These are phyloP conservation scores for Zelonia costaricensis DNA, from an alignment of 208 protist species.

Conservation along the genomic window DNA sequence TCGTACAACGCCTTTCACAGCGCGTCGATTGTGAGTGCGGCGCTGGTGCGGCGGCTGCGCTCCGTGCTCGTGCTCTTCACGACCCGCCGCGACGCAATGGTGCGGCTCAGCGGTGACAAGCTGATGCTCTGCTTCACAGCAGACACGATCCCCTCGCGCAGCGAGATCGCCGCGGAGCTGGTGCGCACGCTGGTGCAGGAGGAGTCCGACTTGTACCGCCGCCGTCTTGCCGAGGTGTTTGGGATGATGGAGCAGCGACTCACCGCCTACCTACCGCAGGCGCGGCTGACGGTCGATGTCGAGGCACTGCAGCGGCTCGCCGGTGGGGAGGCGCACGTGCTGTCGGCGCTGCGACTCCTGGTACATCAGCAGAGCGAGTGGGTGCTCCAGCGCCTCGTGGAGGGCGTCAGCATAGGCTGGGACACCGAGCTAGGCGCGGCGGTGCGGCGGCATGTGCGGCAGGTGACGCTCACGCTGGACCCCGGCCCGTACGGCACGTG, in stretches of 20 bases:
- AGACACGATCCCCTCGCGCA: conserved; percentile 29
- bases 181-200: conserved; percentile 35
- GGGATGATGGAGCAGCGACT: conserved; percentile 48
- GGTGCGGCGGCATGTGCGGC: conserved; percentile 55
- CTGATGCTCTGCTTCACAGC: conserved; percentile 76
- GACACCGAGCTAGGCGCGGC: conserved; percentile 65
- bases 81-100: conserved; percentile 42
- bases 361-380: conserved; percentile 52
- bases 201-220: conserved; percentile 48
- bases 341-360: conserved; percentile 70
- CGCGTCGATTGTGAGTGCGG: conserved; percentile 50
- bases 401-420: conserved; percentile 76
- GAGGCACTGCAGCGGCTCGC: conserved; percentile 30
- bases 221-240: conserved; percentile 40
- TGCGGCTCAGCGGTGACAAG: conserved; percentile 51
- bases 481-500: conserved; percentile 46
- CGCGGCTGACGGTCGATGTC: conserved; percentile 50
- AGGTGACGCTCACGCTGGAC: conserved; percentile 58
- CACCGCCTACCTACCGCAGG: conserved; percentile 45
- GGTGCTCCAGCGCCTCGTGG: conserved; percentile 76
- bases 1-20: conserved; percentile 46
- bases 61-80: conserved; percentile 73
- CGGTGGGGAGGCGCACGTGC: conserved; percentile 44
- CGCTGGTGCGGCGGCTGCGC: conserved; percentile 39
- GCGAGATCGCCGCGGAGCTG: conserved; percentile 53